Base-by-base conservation (phyloP, 805 yeast genomes). In the Candida glaebosa region DNA sequence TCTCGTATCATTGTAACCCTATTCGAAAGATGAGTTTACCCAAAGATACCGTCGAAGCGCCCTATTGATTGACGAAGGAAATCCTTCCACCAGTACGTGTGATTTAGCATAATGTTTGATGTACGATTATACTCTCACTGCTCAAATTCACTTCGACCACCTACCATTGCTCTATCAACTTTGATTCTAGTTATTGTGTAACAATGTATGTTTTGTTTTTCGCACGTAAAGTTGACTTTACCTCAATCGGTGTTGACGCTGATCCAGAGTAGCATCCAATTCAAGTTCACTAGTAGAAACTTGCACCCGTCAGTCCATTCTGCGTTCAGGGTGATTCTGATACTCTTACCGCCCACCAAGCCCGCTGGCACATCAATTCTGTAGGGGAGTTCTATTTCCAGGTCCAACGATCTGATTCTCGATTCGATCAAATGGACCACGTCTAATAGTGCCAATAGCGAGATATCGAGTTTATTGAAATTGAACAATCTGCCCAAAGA, bases 301-400 rank as follows among this genome's bases (percentile, higher is more conserved):
- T 85, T 84, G 63, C 96, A 89, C 1, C 95, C 91, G 18, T 83
- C 78, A 0, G 96, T 87, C 98, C 98, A 90, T 46, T 84, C 87
- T 34, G 79, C 79, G 56, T 82, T 83, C 2, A 86, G 75, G 1
- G 86, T 78, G 1, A 87, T 73, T 36, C 81, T 69, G n/a, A 91
- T 82, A 38, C 86, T 78, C 42, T 79, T 75, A 1, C 87, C 89
- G 1, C 93, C 95, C 26, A 91, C 83, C 39, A 75, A 75, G 46
- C 85, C 96, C 6, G 72, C 73, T 19, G 52, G 57, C 4, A 51
- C 17, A 1, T 76, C 71, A 61, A 90, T 87, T 15, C 65, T 64
- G 57, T 88, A 88, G 0, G 97, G 96, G 15, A 88, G 60, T 34
- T 82, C 87, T 34, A 82, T 72, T 7, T 69, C 72, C 4, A 63